Evolutionary conservation across 805 yeast species (phyloP), one percentile per base, ranked within the genome.

Genomic region (Candida xiaguanensis): DNA sequence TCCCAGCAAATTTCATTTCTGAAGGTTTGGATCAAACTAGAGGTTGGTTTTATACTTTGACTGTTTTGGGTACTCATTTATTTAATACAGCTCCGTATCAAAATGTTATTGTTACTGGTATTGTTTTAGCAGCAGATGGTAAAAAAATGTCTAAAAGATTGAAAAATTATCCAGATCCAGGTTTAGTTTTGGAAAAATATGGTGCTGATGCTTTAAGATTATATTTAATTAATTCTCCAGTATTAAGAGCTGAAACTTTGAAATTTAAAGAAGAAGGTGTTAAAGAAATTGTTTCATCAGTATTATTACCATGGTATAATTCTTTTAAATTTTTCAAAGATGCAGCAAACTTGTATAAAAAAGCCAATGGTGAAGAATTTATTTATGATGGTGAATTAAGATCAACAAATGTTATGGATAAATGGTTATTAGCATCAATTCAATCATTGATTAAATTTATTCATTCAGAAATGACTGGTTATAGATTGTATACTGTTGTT

Each of bases 11-110:
- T 65, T 93, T 93, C 67, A 93, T 93, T 55, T 84, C 96, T 44
- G 99, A 93, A 75, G 99, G 99, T 70, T 78, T 93, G 54, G 99
- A 93, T 70, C 99, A 93, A 74, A 93, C 99, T 43, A 87, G 99
- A 79, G 99, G 99, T 61, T 93, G 99, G 99, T 93, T 93, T 71
- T 93, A 93, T 67, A 93, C 99, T 38, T 75, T 93, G 63, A 83
- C 95, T 33, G 96, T 93, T 17, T 75, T 93, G 56, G 99, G 98
- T 63, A 87, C 96, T 42, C 97, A 91, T 55, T 71, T 93, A 54
- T 93, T 93, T 71, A 82, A 85, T 56, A 77, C 82, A 43, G 95
- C 95, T 47, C 98, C 99, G 36, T 93, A 85, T 75, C 72, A 91
- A 66, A 93, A 93, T 63, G 96, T 90, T 48, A 87, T 93, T 62